Evolutionary conservation across 148 eudicot genomes (phyloP).

Genomic region (Nepenthes mirabilis): DNA sequence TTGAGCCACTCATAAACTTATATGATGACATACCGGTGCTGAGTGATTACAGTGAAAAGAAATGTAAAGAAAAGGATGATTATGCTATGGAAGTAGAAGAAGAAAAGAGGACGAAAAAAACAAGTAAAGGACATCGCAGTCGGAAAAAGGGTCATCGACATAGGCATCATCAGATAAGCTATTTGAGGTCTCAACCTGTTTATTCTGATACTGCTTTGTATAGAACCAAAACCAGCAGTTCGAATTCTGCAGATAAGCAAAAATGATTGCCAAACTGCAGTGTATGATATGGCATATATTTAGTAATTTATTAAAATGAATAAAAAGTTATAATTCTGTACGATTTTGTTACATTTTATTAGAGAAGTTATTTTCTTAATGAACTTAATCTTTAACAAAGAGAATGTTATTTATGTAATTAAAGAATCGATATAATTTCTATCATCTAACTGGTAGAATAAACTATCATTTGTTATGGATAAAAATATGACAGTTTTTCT

Average conservation of each 20-base stretch:
- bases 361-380: too few species aligned
- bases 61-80: background rate
- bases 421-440: too few species aligned
- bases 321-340: too few species aligned
- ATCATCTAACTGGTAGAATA: too few species aligned
- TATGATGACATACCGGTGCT: slow-evolving; percentile 27
- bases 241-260: background rate
- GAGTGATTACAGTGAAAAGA: background rate
- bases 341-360: too few species aligned
- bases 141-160: background rate
- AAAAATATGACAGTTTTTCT: too few species aligned
- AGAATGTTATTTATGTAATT: too few species aligned
- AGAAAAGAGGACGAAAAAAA: background rate
- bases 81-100: slow-evolving; percentile 1
- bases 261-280: background rate
- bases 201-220: background rate
- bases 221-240: background rate
- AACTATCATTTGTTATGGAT: too few species aligned
- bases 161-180: background rate
- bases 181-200: background rate
- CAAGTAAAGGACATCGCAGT: background rate
- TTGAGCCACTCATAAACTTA: slow-evolving; percentile 25
- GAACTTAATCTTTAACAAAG: too few species aligned
- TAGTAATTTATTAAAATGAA: too few species aligned
- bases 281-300: too few species aligned